Percentiles rank a stretch among this genome's conserved stretches.
Conservation (phyloP, 768 basidiomycete species). For the Fistulinella prunicolor region DNA sequence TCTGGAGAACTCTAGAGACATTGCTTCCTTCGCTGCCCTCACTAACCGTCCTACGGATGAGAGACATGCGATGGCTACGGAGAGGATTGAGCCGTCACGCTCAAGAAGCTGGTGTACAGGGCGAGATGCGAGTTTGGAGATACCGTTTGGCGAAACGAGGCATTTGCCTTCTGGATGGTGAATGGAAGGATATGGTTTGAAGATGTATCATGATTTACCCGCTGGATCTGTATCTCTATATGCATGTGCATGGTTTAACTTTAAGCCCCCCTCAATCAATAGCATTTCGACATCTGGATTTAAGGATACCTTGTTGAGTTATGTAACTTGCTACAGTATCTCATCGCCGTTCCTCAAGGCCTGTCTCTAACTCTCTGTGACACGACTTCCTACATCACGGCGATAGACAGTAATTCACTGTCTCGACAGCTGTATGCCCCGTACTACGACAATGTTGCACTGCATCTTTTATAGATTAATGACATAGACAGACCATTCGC, state of each 20-base stretch:
- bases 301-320: too few relatives aligned
- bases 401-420: too few relatives aligned
- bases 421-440: too few relatives aligned
- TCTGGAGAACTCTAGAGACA: conserved; percentile 53
- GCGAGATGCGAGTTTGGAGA: conserved; percentile 76
- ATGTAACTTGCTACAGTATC: too few relatives aligned
- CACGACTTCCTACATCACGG: too few relatives aligned
- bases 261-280: conserved; percentile 4
- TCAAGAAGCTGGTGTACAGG: conserved; percentile 73
- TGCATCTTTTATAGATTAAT: too few relatives aligned
- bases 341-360: too few relatives aligned
- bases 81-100: conserved; percentile 64
- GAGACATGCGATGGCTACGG: conserved; percentile 73
- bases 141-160: conserved; percentile 54
- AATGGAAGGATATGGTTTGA: conserved; percentile 55
- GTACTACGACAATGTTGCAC: too few relatives aligned
- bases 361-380: too few relatives aligned
- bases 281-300: background rate
- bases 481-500: too few relatives aligned
- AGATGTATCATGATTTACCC: conserved; percentile 2
- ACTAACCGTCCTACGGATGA: conserved; percentile 53
- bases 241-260: conserved; percentile 1
- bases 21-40: conserved; percentile 55
- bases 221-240: conserved; percentile 9
- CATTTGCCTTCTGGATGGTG: conserved; percentile 64